phyloP scores from a whole-genome alignment of 352 stramenopile genomes.

The Phytophthora sp. region DNA sequence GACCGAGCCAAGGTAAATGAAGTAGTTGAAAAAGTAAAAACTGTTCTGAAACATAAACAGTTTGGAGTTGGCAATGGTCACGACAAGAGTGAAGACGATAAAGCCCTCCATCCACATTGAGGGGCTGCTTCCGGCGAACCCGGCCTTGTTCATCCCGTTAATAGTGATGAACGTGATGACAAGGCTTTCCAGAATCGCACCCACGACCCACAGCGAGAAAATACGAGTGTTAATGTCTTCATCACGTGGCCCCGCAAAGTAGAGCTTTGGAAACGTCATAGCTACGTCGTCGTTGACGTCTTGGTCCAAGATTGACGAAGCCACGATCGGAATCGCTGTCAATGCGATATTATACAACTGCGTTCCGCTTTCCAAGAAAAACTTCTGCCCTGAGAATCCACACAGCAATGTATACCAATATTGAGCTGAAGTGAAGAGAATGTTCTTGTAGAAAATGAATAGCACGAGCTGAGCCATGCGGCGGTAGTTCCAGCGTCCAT shows the following conservation, averaged over 20 bases:
- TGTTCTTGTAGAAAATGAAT: constrained; percentile 96
- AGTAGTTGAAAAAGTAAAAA: constrained; percentile 72
- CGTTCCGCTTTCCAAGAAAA: constrained; percentile 81
- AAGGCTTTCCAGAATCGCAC: constrained; percentile 75
- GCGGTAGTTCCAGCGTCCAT: constrained; percentile 92
- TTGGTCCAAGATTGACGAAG: constrained; percentile 74
- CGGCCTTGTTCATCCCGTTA: constrained; percentile 46
- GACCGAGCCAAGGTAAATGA: constrained; percentile 68
- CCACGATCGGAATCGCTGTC: constrained; percentile 73
- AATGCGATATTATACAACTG: constrained; percentile 85
- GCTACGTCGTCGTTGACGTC: constrained; percentile 71
- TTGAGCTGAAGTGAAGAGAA: constrained; percentile 74
- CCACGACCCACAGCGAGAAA: constrained; percentile 74
- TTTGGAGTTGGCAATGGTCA: constrained; percentile 79
- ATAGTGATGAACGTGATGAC: constrained; percentile 70
- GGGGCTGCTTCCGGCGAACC: constrained; percentile 41
- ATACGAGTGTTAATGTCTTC: constrained; percentile 70
- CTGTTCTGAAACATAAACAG: constrained; percentile 84
- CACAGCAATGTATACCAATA: constrained; percentile 82
- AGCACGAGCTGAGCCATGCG: constrained; percentile 89
- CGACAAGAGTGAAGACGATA: constrained; percentile 82
- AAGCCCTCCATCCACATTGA: constrained; percentile 85
- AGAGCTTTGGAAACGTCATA: constrained; percentile 77
- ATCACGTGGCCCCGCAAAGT: constrained; percentile 64
- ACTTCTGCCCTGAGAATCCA: constrained; percentile 84